Conservation (phyloP, 495 filamentous ascomycete species). For the Hapsidospora chrysogenum region DNA sequence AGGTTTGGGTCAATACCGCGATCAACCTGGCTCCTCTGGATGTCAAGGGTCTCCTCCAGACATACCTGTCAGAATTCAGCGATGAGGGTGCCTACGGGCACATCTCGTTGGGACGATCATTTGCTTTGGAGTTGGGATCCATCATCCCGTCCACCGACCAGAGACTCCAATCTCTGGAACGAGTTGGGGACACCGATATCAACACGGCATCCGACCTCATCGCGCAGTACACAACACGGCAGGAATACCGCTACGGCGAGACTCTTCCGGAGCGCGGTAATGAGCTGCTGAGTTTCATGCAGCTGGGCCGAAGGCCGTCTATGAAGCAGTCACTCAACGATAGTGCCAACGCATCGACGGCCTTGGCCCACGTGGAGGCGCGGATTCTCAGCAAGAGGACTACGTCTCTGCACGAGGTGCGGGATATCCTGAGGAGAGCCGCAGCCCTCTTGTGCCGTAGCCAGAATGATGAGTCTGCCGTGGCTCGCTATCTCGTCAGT, state of each 20-base stretch:
- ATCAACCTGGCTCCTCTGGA: constrained; percentile 84
- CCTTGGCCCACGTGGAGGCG: constrained; percentile 49
- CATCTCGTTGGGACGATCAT: constrained; percentile 84
- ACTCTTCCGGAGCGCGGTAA: constrained; percentile 41
- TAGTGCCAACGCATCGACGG: constrained; percentile 36
- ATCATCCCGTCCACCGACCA: constrained; percentile 79
- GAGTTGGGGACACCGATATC: constrained; percentile 48
- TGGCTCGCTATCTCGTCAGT: constrained; percentile 70
- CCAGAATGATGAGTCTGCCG: constrained; percentile 50
- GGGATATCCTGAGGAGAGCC: constrained; percentile 64
- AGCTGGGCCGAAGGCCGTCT: constrained; percentile 24
- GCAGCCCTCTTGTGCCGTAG: constrained; percentile 70
- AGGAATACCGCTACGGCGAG: constrained; percentile 77
- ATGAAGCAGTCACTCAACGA: constrained; percentile 25
- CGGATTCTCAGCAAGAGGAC: constrained; percentile 45
- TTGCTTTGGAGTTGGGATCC: constrained; percentile 84
- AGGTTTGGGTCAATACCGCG: constrained; percentile 57
- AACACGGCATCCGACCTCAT: constrained; percentile 92
- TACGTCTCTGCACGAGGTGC: constrained; percentile 57
- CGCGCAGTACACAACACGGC: constrained; percentile 90
- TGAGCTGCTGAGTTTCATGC: constrained; percentile 44
- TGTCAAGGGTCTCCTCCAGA: constrained; percentile 84
- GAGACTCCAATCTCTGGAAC: constrained; percentile 60
- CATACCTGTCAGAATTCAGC: constrained; percentile 85
- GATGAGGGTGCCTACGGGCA: constrained; percentile 78